Evolutionary conservation across 805 yeast genomes (phyloP), one percentile per base, ranked within the genome.

Genomic region (Zygoascus flipseniorum): DNA sequence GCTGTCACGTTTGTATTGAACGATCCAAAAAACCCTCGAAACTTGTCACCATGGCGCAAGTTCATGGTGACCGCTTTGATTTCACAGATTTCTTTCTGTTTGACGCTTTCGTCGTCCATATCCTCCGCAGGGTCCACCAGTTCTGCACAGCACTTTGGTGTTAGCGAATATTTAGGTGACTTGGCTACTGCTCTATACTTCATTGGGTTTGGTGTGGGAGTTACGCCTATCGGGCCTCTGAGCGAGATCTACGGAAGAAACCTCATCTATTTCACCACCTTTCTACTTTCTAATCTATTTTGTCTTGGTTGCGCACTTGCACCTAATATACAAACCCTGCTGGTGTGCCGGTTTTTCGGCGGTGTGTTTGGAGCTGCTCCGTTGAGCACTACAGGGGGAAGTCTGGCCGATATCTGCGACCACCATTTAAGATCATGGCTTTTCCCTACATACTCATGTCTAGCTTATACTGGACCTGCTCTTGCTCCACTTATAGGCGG

Each of bases 301-400:
- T 14, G 18, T 5, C n/a, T 37, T 5, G 42, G 18, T 8, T 37
- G 18, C 8, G 42, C 18, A 37, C 42, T 37, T 14, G 42, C 42
- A 37, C 53, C 53, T 10, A 52, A 41, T 37, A 45, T 52, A 13
- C 52, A 42, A n/a, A 26, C 47, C 35, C 28, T 47, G 19, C 31
- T 52, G 42, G 32, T 47, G 8, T 52, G 51, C 11, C 35, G 54
- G n/a, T 52, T 47, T 19, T 52, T 52, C 16, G 37, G 42, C 18
- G 54, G 54, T 1, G 19, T 52, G 18, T 20, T 39, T 8, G 52
- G 54, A 31, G n/a, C 18, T 16, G 18, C 42, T 14, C 42, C 42
- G n/a, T 14, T 37, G 42, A 37, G 18, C 18, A 37, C 4, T 14
- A 5, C 18, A 5, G 42, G 42, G n/a, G 42, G 42, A 14, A 37